A percentile compares a stretch with the other conserved stretches of the same genome.
Conservation (phyloP, 305 asterid species). For the Rubia tinctorum region DNA sequence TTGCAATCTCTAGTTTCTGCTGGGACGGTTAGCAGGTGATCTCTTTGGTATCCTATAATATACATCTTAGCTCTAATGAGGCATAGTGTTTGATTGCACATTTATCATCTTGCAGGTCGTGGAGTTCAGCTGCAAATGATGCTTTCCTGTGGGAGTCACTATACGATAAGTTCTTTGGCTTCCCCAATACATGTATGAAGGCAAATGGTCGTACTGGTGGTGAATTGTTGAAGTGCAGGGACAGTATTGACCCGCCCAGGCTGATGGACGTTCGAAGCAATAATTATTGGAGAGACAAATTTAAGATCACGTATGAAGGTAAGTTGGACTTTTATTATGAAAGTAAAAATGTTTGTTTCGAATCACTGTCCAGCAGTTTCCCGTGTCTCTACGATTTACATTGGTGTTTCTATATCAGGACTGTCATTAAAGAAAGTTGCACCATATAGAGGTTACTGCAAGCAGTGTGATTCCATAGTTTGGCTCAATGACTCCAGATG, state of each 20-base stretch:
- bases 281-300: constrained; percentile 44
- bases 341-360: not conserved
- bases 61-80: not conserved
- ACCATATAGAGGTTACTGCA: constrained; percentile 64
- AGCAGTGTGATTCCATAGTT: constrained; percentile 47
- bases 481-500: constrained; percentile 52
- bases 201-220: constrained; percentile 9
- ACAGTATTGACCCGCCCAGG: constrained; percentile 14
- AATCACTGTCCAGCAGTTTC: not conserved
- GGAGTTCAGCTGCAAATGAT: constrained; percentile 68
- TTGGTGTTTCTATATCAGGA: constrained; percentile 32
- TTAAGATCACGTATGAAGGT: constrained; percentile 52
- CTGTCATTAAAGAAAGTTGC: constrained; percentile 31
- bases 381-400: not conserved
- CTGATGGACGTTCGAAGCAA: constrained; percentile 14
- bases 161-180: constrained; percentile 35
- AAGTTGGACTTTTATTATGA: constrained; percentile 1
- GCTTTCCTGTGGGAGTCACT: constrained; percentile 59
- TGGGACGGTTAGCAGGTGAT: constrained; percentile 67
- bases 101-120: constrained; percentile 38
- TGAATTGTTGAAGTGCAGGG: constrained; percentile 17
- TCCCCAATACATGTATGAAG: constrained; percentile 13
- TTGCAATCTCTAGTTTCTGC: constrained; percentile 65
- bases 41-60: not conserved
- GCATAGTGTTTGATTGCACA: not conserved